Evolutionary conservation across 352 stramenopile genomes (phyloP).

Genomic region (Halophytophthora polymorphica): DNA sequence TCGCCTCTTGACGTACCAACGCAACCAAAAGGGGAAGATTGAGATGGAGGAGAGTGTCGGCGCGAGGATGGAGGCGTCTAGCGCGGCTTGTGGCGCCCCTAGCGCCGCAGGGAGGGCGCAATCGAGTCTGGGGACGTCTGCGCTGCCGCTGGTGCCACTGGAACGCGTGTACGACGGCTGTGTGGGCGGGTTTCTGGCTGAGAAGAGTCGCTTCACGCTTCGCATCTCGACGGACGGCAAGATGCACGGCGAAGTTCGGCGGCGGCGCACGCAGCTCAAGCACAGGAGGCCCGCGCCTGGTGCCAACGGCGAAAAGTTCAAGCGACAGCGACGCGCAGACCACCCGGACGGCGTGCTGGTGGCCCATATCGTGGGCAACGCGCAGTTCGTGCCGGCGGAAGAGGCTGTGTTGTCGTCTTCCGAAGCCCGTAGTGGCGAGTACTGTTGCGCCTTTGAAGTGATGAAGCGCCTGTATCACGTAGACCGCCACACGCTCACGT

Average conservation of each 20-base stretch:
- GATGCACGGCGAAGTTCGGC: conserved; percentile 39
- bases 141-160: conserved; percentile 8
- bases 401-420: conserved; percentile 18
- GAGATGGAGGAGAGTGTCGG: conserved; percentile 10
- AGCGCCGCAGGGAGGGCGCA: conserved; percentile 2
- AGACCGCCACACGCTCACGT: conserved; percentile 41
- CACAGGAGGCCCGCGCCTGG: neutral
- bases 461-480: conserved; percentile 32
- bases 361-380: conserved; percentile 34
- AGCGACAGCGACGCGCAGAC: conserved; percentile 16
- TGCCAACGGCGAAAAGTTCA: conserved; percentile 22
- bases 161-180: conserved; percentile 46
- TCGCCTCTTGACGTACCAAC: conserved; percentile 1
- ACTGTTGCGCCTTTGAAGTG: conserved; percentile 51
- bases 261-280: conserved; percentile 7
- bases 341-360: conserved; percentile 26
- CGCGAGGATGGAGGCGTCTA: neutral
- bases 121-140: neutral
- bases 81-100: conserved; percentile 2
- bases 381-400: conserved; percentile 16
- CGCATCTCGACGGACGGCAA: conserved; percentile 33
- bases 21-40: conserved; percentile 10
- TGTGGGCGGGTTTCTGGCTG: conserved; percentile 39
- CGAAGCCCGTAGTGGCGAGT: conserved; percentile 14
- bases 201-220: conserved; percentile 34